Conservation (phyloP, 73 alveolate genomes). For the Stentor coeruleus region DNA sequence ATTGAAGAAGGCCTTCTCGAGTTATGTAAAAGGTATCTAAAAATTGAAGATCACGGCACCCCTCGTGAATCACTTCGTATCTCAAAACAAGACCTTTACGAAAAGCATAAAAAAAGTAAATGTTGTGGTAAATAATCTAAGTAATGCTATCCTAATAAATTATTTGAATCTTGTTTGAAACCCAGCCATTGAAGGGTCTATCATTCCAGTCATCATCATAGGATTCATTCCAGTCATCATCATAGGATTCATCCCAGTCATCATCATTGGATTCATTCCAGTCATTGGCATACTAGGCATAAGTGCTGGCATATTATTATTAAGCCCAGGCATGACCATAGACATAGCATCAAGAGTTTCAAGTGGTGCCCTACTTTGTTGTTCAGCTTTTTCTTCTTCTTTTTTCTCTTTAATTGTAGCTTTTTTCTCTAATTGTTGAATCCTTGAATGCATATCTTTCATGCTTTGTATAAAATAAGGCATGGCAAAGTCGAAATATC, state of each 20-base stretch:
- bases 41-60: too few species aligned
- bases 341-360: conserved; percentile 55
- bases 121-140: too few species aligned
- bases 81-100: too few species aligned
- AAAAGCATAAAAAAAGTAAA: too few species aligned
- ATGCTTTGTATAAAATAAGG: conserved; percentile 96
- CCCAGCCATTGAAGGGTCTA: too few species aligned
- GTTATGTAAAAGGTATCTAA: not conserved
- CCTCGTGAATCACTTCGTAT: too few species aligned
- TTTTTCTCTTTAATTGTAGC: conserved; percentile 88
- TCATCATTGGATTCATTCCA: too few species aligned
- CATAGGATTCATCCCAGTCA: too few species aligned
- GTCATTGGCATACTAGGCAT: conserved; percentile 9
- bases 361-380: conserved; percentile 59
- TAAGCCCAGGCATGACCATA: conserved; percentile 45
- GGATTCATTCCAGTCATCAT: too few species aligned
- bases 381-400: conserved; percentile 64
- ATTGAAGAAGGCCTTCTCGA: not conserved
- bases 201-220: too few species aligned
- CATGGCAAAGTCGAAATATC: conserved; percentile 93
- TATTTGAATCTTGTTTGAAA: too few species aligned
- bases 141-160: too few species aligned
- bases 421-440: conserved; percentile 88
- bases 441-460: conserved; percentile 88
- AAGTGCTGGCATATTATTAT: not conserved